Evolutionary conservation across 108 stramenopile genomes (phyloP), one percentile per base, ranked within the genome.

Genomic region (Discostella pseudostelligera): DNA sequence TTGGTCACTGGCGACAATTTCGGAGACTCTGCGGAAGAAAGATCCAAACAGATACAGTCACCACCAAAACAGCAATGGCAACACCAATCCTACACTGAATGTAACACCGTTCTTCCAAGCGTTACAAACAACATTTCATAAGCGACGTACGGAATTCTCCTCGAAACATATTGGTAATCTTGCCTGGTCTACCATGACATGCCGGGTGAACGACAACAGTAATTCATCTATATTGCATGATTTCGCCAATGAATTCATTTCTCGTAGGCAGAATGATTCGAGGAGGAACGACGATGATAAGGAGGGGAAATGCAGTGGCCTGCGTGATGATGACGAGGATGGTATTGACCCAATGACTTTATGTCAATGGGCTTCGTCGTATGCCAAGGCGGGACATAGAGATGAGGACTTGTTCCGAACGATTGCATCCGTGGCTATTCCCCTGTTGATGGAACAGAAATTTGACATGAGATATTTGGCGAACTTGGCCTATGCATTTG

Each of bases 151-250:
- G 11, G 51, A 59, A 4, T 77, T 70, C 58, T 37, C 67, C 17
- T 59, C 61, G 0, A 68, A 70, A 13, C 54, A 65, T 39, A 24
- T 77, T 29, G 37, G 59, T 19, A 77, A 69, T 49, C 32, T 77
- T 25, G 63, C 69, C 0, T 77, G 76, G 76, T 65, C 76, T 13
- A 64, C 63, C 28, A 60, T 69, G 63, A 70, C 69, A 7, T 77
- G 76, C 32, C 36, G 51, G 11, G 53, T 48, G 2, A 12, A 0
- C 7, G 29, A 26, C 40, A 22, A 22, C 20, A 24, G 43, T 6
- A 47, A 17, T 13, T 47, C 45, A 20, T 59, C 74, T 8, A 25
- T 37, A 16, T 60, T 70, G 32, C 22, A 59, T 46, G 69, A 22
- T 6, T 39, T 77, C 16, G 20, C 68, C 8, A 42, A 47, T 1